These are phyloP conservation scores for Polytrichum commune DNA, from an alignment of 225 moss, liverwort and hornwort species.

Conservation along the genomic window DNA sequence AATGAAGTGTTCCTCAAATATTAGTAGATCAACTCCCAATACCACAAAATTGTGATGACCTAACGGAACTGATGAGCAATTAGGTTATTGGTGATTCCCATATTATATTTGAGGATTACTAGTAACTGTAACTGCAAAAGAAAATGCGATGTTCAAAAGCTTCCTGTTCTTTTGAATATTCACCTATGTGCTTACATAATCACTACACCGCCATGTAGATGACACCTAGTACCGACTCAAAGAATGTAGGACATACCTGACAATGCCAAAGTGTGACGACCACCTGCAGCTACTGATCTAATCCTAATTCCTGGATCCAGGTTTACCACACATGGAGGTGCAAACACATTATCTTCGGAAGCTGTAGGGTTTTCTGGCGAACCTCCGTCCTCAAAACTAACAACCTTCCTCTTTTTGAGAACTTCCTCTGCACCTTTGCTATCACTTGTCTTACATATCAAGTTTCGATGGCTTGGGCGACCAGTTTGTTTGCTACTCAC, in stretches of 20 bases:
- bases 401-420: constrained; percentile 50
- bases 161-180: no score
- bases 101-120: no score
- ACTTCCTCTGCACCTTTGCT: constrained; percentile 49
- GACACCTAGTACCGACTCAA: no score
- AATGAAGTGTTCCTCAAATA: not conserved
- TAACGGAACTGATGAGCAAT: no score
- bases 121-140: no score
- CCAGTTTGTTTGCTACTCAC: constrained; percentile 27
- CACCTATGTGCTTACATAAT: no score
- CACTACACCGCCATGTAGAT: no score
- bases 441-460: constrained; percentile 39
- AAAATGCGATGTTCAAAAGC: no score
- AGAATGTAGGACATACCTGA: constrained; percentile 51
- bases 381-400: constrained; percentile 42
- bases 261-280: constrained; percentile 89
- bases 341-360: constrained; percentile 57
- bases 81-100: no score
- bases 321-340: constrained; percentile 67
- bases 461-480: constrained; percentile 31
- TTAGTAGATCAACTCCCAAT: no score
- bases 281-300: constrained; percentile 80
- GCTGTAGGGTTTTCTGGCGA: constrained; percentile 47
- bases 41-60: no score
- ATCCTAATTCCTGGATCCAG: constrained; percentile 70